These are phyloP conservation scores for Fallopia convolvulus DNA, from an alignment of 148 eudicot genomes.

Conservation along the genomic window DNA sequence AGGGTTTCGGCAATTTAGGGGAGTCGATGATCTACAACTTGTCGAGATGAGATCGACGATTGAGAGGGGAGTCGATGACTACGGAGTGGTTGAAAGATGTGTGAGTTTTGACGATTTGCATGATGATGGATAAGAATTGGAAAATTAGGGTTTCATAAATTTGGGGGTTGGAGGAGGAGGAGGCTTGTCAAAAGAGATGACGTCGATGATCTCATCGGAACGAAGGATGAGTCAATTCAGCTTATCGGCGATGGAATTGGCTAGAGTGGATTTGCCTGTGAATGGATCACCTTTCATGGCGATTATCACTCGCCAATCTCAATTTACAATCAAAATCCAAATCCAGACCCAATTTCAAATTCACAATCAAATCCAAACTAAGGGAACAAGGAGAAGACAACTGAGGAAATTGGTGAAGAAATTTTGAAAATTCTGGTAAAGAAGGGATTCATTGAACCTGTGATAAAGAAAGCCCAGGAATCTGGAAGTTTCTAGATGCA, in stretches of 20 bases:
- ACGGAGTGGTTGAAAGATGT: neutral
- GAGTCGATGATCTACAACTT: neutral
- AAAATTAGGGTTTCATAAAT: neutral
- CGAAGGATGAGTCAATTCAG: neutral
- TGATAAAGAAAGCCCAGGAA: neutral
- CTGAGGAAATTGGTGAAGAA: neutral
- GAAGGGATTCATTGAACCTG: conserved; percentile 11
- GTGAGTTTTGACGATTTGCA: neutral
- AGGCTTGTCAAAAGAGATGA: neutral
- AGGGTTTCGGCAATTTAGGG: too few relatives aligned
- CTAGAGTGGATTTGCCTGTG: neutral
- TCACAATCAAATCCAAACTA: neutral
- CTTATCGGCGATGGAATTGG: neutral
- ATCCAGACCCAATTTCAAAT: neutral
- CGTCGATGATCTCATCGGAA: neutral
- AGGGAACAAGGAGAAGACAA: neutral
- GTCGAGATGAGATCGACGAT: neutral
- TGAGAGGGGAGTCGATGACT: conserved; percentile 2
- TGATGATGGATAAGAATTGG: neutral
- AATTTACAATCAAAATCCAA: neutral
- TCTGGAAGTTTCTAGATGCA: neutral
- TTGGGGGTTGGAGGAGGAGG: neutral
- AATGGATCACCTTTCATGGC: neutral
- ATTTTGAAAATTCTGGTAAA: neutral
- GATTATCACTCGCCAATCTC: neutral